phyloP scores from a whole-genome alignment of 164 flowering plant genomes.

The Houttuynia cordata region DNA sequence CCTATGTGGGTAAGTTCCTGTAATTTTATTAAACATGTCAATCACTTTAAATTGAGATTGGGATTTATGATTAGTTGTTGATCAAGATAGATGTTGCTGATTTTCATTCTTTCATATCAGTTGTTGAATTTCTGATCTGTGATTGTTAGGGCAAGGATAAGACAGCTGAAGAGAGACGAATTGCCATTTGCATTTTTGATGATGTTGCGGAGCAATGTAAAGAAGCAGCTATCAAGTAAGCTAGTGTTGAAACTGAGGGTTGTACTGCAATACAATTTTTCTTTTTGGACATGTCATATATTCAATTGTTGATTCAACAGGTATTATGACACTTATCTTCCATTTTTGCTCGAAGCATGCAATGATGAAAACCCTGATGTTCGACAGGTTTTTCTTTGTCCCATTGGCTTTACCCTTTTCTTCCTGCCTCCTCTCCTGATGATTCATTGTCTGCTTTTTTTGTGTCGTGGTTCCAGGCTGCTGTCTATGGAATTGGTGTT shows the following conservation, averaged over 20 bases:
- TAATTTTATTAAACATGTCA: too few relatives aligned
- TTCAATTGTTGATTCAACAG: slow-evolving; percentile 20
- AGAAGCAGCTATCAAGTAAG: slow-evolving; percentile 51
- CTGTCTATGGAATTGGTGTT: slow-evolving; percentile 96
- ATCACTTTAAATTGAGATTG: too few relatives aligned
- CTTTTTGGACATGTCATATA: neutral
- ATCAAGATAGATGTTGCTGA: neutral
- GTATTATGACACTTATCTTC: slow-evolving; percentile 48
- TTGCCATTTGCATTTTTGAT: slow-evolving; percentile 55
- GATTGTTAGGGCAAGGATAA: slow-evolving; percentile 46
- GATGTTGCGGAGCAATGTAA: slow-evolving; percentile 58
- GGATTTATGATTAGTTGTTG: too few relatives aligned
- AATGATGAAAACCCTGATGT: slow-evolving; percentile 60
- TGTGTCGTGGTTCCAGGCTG: slow-evolving; percentile 51
- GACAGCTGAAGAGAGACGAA: slow-evolving; percentile 51
- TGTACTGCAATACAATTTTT: neutral
- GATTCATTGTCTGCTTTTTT: neutral
- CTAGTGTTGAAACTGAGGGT: neutral
- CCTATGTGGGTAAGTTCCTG: slow-evolving; percentile 88
- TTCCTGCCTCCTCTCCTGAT: neutral
- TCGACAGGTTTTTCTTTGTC: slow-evolving; percentile 31
- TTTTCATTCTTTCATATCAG: neutral
- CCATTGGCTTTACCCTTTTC: too few relatives aligned
- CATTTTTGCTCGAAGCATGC: slow-evolving; percentile 52
- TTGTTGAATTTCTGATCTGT: neutral